phyloP scores from a whole-genome alignment of 2,329 filamentous ascomycete species.

The Arthroderma sp. region DNA sequence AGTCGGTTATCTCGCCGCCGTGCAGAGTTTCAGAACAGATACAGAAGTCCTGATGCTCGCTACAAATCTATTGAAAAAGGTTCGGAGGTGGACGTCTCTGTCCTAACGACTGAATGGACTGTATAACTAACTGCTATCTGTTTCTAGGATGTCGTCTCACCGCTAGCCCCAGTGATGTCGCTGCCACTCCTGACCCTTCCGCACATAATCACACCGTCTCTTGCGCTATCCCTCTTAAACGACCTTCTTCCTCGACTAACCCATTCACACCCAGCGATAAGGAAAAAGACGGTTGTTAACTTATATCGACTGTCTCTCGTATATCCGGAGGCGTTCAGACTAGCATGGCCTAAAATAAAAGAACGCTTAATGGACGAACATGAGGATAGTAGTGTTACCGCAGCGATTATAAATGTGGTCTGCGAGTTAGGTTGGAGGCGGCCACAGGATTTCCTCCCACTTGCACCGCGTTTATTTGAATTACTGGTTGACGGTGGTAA shows the following conservation, averaged over 20 bases:
- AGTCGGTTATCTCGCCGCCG: constrained; percentile 85
- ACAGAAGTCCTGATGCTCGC: constrained; percentile 97
- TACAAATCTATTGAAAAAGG: constrained; percentile 93
- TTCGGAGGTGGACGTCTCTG: constrained; percentile 17
- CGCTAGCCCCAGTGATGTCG: constrained; percentile 60
- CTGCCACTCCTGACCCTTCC: constrained; percentile 83
- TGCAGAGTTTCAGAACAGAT: constrained; percentile 89
- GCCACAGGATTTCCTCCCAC: constrained; percentile 81
- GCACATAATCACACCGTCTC: constrained; percentile 82
- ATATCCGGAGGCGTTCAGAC: constrained; percentile 85
- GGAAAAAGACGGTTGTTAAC: constrained; percentile 93
- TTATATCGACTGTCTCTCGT: constrained; percentile 86
- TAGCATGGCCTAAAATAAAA: constrained; percentile 96
- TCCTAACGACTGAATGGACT: constrained; percentile 5
- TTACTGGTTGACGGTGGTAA: constrained; percentile 83
- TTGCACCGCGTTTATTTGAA: constrained; percentile 85
- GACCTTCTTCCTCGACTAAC: constrained; percentile 77
- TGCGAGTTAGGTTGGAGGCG: constrained; percentile 91
- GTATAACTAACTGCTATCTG: too few species aligned
- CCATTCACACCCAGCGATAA: constrained; percentile 71
- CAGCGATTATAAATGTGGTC: constrained; percentile 91
- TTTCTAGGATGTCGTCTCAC: constrained; percentile 46
- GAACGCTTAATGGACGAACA: constrained; percentile 79
- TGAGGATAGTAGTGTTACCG: constrained; percentile 86
- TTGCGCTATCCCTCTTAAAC: constrained; percentile 76